Evolutionary conservation across 148 eudicot genomes (phyloP), one percentile per base, ranked within the genome.

Genomic region (Agrostemma githago): DNA sequence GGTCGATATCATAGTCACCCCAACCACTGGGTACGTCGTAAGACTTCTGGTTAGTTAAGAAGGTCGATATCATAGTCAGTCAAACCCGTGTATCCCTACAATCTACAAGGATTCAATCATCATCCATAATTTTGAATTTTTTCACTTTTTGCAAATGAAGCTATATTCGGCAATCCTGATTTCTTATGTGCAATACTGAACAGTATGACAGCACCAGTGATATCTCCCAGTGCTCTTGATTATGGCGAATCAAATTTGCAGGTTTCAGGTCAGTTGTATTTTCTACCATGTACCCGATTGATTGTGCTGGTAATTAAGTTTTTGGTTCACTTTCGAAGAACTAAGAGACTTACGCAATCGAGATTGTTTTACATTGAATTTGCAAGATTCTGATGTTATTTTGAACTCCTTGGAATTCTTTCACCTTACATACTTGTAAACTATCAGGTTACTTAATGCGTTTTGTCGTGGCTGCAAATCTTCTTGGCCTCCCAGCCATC

Each of bases 171-270:
- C 53, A 17, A 56, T 38, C 37, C 60, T 54, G 75, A 54, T 15
- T 39, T 6, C 16, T 7, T 63, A 37, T 54, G 34, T 63, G 10
- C 21, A 17, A 70, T 37, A 60, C 44, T 78, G 72, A 53, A 82
- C 89, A 95, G 98, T 79, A 95, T 95, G 98, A 95, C 98, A 72
- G 97, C 98, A 48, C 98, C 98, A 62, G 34, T 77, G 54, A 92
- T 95, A 79, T 92, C 98, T 58, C 48, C 83, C 37, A 82, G 87
- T 69, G 96, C 97, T 74, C 96, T 92, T 68, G 53, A 85, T 76
- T 80, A 14, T 71, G 97, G 97, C 72, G 97, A 90, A 83, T 73
- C 99, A 74, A 71, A 89, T 87, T 26, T 90, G 87, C 85, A 90
- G 76, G 91, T 96, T 72, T 70, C 97, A 78, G 94, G 99, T 96